phyloP scores from a whole-genome alignment of 192 early-diverging fungal genomes.

The Backusella westeae region DNA sequence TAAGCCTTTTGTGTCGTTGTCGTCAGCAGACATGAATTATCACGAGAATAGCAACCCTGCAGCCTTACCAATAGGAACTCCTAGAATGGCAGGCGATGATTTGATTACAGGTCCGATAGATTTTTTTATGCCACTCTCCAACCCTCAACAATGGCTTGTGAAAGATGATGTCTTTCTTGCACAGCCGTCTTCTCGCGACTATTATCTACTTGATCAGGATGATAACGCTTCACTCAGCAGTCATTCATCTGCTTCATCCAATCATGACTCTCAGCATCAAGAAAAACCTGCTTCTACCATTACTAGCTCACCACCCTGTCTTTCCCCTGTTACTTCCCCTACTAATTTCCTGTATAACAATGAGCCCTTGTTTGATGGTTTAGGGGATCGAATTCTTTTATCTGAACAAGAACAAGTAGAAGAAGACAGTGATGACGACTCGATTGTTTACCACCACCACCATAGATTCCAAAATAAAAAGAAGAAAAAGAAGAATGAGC shows the following conservation, averaged over 20 bases:
- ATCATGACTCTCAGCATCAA: constrained; percentile 7
- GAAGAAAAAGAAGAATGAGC: neutral
- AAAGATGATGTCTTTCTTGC: constrained; percentile 23
- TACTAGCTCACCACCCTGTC: neutral
- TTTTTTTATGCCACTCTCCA: constrained; percentile 11
- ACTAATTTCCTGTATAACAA: constrained; percentile 13
- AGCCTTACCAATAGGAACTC: constrained; percentile 19
- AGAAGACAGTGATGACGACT: neutral
- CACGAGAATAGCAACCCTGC: constrained; percentile 20
- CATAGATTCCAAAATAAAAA: constrained; percentile 7
- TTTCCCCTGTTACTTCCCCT: constrained; percentile 17
- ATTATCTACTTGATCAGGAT: constrained; percentile 8
- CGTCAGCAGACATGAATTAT: constrained; percentile 4
- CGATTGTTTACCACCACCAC: neutral
- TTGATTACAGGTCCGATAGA: constrained; percentile 14
- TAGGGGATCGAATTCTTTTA: constrained; percentile 11
- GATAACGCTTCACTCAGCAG: constrained; percentile 16
- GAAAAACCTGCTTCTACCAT: neutral
- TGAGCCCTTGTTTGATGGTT: constrained; percentile 15
- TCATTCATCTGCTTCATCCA: constrained; percentile 11
- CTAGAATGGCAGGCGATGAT: constrained; percentile 18
- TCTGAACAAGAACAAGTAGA: neutral
- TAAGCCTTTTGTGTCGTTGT: constrained; percentile 13
- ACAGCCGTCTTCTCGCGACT: neutral
- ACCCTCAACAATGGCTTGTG: neutral